phyloP scores from a whole-genome alignment of 2,329 filamentous ascomycete species.

The Botrytis galanthina region DNA sequence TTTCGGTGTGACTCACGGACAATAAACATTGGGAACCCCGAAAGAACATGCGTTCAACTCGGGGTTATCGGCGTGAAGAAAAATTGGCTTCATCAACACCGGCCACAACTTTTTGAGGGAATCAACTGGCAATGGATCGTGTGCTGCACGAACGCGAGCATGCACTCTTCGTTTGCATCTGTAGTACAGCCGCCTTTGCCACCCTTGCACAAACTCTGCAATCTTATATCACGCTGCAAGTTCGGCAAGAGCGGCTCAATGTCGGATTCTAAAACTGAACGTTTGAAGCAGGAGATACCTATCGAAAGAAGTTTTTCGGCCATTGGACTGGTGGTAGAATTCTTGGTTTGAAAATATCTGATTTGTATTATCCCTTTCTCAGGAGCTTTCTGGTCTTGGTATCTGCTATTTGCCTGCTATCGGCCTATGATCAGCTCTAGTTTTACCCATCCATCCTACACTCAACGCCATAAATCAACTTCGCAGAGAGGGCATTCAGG shows the following conservation, averaged over 20 bases:
- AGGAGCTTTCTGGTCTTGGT: background rate
- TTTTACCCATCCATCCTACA: background rate
- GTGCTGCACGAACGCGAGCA: background rate
- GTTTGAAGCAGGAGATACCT: background rate
- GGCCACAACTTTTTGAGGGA: background rate
- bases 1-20: background rate
- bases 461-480: conserved; percentile 6
- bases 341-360: background rate
- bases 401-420: background rate
- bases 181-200: background rate
- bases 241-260: background rate
- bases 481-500: background rate
- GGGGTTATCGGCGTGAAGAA: background rate
- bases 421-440: conserved; percentile 16
- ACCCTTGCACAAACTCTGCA: background rate
- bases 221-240: background rate
- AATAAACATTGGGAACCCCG: background rate
- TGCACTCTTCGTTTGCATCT: background rate
- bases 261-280: background rate
- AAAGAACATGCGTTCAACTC: background rate
- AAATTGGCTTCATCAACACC: background rate
- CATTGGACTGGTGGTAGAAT: background rate
- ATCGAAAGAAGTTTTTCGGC: background rate
- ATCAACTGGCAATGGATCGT: background rate
- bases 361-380: background rate